Base-by-base conservation (phyloP, 1,284 basidiomycete genomes). In the Porogramme epimiltina region DNA sequence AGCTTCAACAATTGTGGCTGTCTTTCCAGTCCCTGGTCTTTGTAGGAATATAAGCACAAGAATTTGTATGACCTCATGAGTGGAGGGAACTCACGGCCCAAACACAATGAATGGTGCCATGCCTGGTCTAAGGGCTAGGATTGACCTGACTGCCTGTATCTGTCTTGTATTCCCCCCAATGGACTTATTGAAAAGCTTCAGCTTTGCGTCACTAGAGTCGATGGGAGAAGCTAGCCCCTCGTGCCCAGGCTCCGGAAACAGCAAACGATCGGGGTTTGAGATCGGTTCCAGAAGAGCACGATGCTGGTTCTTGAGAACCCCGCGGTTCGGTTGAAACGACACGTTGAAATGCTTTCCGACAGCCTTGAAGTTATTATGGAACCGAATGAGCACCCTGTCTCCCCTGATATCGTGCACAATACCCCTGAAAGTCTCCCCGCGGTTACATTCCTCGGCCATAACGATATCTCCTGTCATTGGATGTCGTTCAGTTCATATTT, bases 11-110 rank as follows among this genome's bases (percentile, higher is more conserved):
- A 85, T 73, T 0, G 84, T 87, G 9, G 87, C 77, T 0, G 85
- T 88, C 68, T 87, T 89, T 0, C 86, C 85, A 0, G 86, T 87
- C 8, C 85, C 83, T 4, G 82, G 83, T 5, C 82, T 85, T 2
- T 19, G n/a, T 3, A 31, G 6, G 22, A 3, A 39, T 3, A 49
- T 15, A 36, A 5, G 3, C n/a, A 8, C 19, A 4, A n/a, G n/a
- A 16, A 26, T 6, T n/a, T 13, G 16, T 15, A 18, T 3, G 25
- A n/a, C n/a, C 10, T 18, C 11, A 33, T n/a, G n/a, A n/a, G n/a
- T n/a, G n/a, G n/a, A 76, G n/a, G n/a, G n/a, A n/a, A n/a, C 84
- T 68, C 67, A 85, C 83, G 86, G 85, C 23, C 86, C 86, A 66
- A 84, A 87, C 1, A 87, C 66, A 10, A 82, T 69, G 56, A 87